Base-by-base conservation (phyloP, 2,329 filamentous ascomycete species). In the Alternaria consortialis region DNA sequence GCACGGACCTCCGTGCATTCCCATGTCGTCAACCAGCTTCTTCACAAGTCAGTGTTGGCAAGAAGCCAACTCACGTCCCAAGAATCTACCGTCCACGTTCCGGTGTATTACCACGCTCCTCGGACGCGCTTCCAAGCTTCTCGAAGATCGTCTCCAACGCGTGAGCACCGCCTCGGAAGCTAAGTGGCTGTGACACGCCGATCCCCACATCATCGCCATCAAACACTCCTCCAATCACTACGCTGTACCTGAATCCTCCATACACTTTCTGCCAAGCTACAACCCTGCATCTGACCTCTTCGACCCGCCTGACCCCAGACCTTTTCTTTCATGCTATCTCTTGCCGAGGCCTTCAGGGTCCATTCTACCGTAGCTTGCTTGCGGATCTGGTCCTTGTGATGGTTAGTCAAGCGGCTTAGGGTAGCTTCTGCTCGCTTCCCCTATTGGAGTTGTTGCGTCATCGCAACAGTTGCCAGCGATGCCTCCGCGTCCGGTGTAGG, bases 151-250 rank as follows among this genome's bases (percentile, higher is more conserved):
- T 47, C 46, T 32, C 39, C 39, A 39, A 34, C 55, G 34, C 50
- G 50, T 56, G 42, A 58, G 58, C 54, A 58, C 36, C 48, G 36
- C 42, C 37, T 37, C 54, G 58, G 58, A 36, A 60, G 48, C 50
- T 62, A 51, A 64, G 67, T 74, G 71, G 68, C 68, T 61, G 55
- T 34, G 25, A 31, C 39, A 50, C 56, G 69, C 65, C 66, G 70
- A 76, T 74, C 70, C 59, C 64, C 44, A 62, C 72, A 75, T 76
- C 72, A 74, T 76, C 62, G 57, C 47, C 43, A 51, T 60, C 60
- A 64, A 64, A 63, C 40, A 7, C 12, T n/a, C 50, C 40, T n/a
- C 74, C 68, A 77, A 77, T 76, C 69, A 74, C 36, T 25, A 13
- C 12, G 13, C 27, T 53, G 76, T 78, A 75, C 76, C 76, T 78